These are phyloP conservation scores for Irpex sp. DNA, from an alignment of 1,284 basidiomycete genomes.

Conservation along the genomic window DNA sequence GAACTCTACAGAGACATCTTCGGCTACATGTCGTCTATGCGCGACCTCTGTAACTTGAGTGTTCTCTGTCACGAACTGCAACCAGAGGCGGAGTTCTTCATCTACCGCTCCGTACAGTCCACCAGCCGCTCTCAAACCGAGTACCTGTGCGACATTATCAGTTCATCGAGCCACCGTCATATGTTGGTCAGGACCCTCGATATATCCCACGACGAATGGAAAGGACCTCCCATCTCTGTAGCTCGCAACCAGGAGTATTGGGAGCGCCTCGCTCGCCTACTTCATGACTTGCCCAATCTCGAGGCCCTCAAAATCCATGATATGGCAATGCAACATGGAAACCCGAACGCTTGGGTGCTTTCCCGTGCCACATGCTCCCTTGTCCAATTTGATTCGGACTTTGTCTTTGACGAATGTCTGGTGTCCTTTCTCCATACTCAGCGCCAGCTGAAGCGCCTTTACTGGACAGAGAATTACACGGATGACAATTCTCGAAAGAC, in stretches of 20 bases:
- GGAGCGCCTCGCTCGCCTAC: constrained; percentile 11
- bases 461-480: constrained; percentile 15
- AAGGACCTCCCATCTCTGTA: not conserved
- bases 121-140: constrained; percentile 10
- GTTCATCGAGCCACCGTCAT: constrained; percentile 10
- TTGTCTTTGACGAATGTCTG: constrained; percentile 13
- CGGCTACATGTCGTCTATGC: constrained; percentile 9
- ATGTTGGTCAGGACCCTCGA: constrained; percentile 10
- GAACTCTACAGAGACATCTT: constrained; percentile 14
- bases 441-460: constrained; percentile 7
- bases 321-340: constrained; percentile 8
- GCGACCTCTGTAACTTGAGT: constrained; percentile 11
- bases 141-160: constrained; percentile 14
- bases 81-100: constrained; percentile 14
- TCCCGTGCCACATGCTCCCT: constrained; percentile 12
- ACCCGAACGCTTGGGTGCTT: constrained; percentile 16
- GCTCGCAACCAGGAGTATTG: constrained; percentile 12
- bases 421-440: constrained; percentile 12
- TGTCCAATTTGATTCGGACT: constrained; percentile 14
- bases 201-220: constrained; percentile 12
- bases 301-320: constrained; percentile 13
- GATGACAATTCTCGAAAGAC: constrained; percentile 11
- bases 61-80: constrained; percentile 9
- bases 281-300: constrained; percentile 13
- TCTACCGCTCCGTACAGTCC: constrained; percentile 11